Percentiles rank a stretch among this genome's conserved stretches.
These are phyloP conservation scores for Cytospora leucostoma DNA, from an alignment of 2,329 filamentous ascomycete species.

Conservation along the genomic window DNA sequence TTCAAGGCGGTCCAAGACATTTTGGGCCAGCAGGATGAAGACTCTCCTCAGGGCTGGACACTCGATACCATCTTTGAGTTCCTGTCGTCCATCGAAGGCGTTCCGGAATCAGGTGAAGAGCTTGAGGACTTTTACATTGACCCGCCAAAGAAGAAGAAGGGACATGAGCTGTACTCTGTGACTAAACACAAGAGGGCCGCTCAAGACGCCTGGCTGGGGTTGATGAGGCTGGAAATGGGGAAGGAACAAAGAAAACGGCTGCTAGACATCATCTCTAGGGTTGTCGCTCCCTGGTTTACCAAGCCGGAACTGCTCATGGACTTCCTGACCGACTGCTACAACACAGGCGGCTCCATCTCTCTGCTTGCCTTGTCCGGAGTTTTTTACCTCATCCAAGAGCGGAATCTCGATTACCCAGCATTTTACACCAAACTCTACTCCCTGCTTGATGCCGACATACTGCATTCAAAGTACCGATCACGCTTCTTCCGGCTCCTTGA, in stretches of 20 bases:
- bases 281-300: slow-evolving; percentile 85
- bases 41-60: slow-evolving; percentile 28
- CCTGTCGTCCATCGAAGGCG: slow-evolving; percentile 67
- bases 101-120: slow-evolving; percentile 67
- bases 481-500: slow-evolving; percentile 91
- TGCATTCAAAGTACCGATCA: slow-evolving; percentile 93
- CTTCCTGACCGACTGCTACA: slow-evolving; percentile 93
- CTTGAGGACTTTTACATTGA: slow-evolving; percentile 68
- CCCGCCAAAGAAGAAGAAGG: slow-evolving; percentile 64
- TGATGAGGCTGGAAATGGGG: slow-evolving; percentile 68
- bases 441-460: slow-evolving; percentile 77
- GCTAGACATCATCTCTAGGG: slow-evolving; percentile 71
- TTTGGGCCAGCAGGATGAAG: slow-evolving; percentile 31
- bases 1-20: slow-evolving; percentile 62
- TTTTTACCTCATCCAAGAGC: slow-evolving; percentile 90
- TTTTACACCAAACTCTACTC: slow-evolving; percentile 96
- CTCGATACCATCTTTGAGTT: slow-evolving; percentile 63
- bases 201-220: slow-evolving; percentile 82
- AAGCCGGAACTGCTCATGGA: slow-evolving; percentile 91
- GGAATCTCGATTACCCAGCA: slow-evolving; percentile 92
- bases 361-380: slow-evolving; percentile 88
- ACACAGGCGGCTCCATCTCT: slow-evolving; percentile 82
- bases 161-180: slow-evolving; percentile 65
- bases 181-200: slow-evolving; percentile 75
- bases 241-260: slow-evolving; percentile 78